Evolutionary conservation across 306 rosid species (phyloP), one percentile per base, ranked within the genome.

Genomic region (Castanopsis chinensis): DNA sequence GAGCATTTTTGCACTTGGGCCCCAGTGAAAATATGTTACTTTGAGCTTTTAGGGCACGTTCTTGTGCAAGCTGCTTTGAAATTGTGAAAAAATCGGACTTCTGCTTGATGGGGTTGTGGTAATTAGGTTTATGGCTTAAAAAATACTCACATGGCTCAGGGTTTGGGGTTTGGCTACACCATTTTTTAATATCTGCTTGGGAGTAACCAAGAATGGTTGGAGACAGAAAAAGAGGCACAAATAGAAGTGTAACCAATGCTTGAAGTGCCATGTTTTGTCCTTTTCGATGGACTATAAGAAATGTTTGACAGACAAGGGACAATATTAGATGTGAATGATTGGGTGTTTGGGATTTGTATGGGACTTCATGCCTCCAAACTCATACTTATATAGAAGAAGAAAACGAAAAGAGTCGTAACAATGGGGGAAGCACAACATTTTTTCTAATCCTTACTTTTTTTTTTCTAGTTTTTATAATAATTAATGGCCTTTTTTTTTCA

Each of bases 111-210:
- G 92, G 84, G 27, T 51, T 53, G 10, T 68, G 63, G 69, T 12
- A 51, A 15, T 18, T 28, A n/a, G 23, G 79, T 52, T 89, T 70
- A 5, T 69, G 43, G 88, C 71, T 84, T 41, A 93, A 80, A 74
- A 86, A 85, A 60, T 87, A 76, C 72, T 93, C 92, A 32, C 98
- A 93, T 75, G 95, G 89, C 2, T 83, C 32, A 56, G 98, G 97
- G 76, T 88, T 57, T 3, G 98, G 98, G n/a, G 98, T 93, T 86
- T 93, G 88, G 89, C 82, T 83, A 15, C 98, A 93, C 97, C 97
- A 91, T 33, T 63, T 54, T 74, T 88, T 88, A 5, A 90, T 55
- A 65, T 86, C 94, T 1, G 75, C 78, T 0, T 3, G 17, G 0
- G 92, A 73, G 82, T 87, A 75, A 5, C 71, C 73, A 60, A 63